Base-by-base conservation (phyloP, 768 basidiomycete species). In the Termitomyces sp. region DNA sequence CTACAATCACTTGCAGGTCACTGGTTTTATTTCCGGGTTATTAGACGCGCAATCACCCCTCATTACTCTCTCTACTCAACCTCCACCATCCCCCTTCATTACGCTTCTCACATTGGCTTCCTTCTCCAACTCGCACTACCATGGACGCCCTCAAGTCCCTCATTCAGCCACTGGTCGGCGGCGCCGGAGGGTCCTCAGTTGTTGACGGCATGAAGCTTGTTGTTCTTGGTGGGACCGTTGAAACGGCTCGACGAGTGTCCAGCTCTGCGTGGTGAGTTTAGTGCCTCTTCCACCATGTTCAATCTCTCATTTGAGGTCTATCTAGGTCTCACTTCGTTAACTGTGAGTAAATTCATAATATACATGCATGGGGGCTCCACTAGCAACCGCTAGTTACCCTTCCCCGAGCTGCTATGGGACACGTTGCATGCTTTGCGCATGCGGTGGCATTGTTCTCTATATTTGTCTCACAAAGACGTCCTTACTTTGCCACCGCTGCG, bases 201-300 rank as follows among this genome's bases (percentile, higher is more conserved):
- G 81, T 93, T 71, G 90, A 93, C 67, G 91, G 90, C 62, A 86
- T 92, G 78, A 93, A 93, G 74, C 88, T 92, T 68, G 91, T 93
- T 72, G 88, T 92, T 46, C 79, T 93, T 51, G 90, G 90, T 58
- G 90, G 90, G 56, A 92, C 91, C 1, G 91, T 93, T 57, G 90
- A 92, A 74, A 93, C 90, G 0, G 90, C 90, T 0, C 79, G 90
- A 65, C 76, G 90, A 61, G 84, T 91, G 32, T 89, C 88, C 22
- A 90, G 88, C 71, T 86, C 88, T 57, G 90, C 88, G 44, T 92
- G 91, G 90, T 88, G 66, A 59, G 81, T 72, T 56, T 20, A 26
- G n/a, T 53, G n/a, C 14, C 3, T 39, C 13, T 48, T 13, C 9
- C 32, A 16, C 2, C 24, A 34, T 39, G 29, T 31, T n/a, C 44